These are phyloP conservation scores for Dipteronia sinensis DNA, from an alignment of 345 rosid genomes.

Conservation along the genomic window DNA sequence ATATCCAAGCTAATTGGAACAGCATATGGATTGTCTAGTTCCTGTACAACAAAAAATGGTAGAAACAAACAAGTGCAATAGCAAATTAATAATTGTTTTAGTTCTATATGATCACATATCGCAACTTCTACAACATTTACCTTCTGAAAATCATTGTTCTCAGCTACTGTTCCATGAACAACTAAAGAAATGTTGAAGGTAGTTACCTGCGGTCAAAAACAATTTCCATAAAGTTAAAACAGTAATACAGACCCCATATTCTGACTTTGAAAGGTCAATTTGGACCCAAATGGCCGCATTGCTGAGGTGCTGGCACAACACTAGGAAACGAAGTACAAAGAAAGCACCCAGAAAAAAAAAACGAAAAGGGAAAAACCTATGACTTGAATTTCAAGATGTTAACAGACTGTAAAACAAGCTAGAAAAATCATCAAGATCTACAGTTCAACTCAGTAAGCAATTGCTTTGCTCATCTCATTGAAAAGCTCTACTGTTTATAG, in stretches of 20 bases:
- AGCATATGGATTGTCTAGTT: conserved; percentile 59
- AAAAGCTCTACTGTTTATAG: background rate
- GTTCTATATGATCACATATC: background rate
- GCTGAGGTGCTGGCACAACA: background rate
- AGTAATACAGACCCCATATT: background rate
- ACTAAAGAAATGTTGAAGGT: conserved; percentile 68
- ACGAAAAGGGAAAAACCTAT: background rate
- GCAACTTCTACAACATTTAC: conserved; percentile 27
- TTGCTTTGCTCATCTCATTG: background rate
- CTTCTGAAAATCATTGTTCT: conserved; percentile 55
- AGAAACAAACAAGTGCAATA: background rate
- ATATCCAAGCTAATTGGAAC: conserved; percentile 71
- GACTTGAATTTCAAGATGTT: background rate
- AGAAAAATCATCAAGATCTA: background rate
- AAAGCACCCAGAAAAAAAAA: background rate
- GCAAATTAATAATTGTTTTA: conserved; percentile 4
- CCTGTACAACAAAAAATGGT: conserved; percentile 34
- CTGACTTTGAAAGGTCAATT: background rate
- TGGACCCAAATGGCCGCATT: background rate
- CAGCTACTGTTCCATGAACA: conserved; percentile 75
- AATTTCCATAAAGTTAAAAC: conserved; percentile 13
- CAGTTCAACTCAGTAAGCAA: background rate
- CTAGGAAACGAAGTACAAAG: background rate
- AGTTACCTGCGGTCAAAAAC: conserved; percentile 48
- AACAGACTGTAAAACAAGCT: background rate